phyloP scores from a whole-genome alignment of 2,329 filamentous ascomycete species.

The Penicillium polonicum region DNA sequence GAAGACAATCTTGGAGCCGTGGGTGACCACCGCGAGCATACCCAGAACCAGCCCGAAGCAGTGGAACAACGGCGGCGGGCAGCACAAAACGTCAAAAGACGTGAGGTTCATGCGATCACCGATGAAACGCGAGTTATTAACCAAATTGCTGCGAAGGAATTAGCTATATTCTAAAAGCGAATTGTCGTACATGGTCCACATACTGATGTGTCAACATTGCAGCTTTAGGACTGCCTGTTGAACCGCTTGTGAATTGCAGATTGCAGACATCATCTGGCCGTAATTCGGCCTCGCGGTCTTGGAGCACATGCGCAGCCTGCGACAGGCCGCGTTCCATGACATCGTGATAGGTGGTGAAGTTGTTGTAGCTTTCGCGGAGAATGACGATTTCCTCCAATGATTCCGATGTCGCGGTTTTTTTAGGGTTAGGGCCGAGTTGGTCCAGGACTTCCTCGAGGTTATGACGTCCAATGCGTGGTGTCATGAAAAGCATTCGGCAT shows the following conservation, averaged over 20 bases:
- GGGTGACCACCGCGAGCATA: constrained; percentile 68
- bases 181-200: constrained; percentile 8
- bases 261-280: constrained; percentile 69
- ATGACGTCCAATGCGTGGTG: constrained; percentile 64
- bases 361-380: constrained; percentile 54
- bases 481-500: constrained; percentile 72
- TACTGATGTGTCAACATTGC: constrained; percentile 72
- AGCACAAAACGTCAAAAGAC: constrained; percentile 68
- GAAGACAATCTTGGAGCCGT: constrained; percentile 74
- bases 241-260: constrained; percentile 73
- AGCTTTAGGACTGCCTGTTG: constrained; percentile 70
- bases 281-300: constrained; percentile 55
- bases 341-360: constrained; percentile 60
- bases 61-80: constrained; percentile 80
- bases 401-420: constrained; percentile 35
- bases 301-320: constrained; percentile 52
- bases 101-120: constrained; percentile 72
- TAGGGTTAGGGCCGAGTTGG: constrained; percentile 46
- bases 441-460: constrained; percentile 62
- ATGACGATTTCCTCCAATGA: constrained; percentile 56
- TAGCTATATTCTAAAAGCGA: neutral
- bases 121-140: constrained; percentile 68
- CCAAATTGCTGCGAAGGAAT: constrained; percentile 34
- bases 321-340: constrained; percentile 55
- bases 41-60: constrained; percentile 81